phyloP scores from a whole-genome alignment of 495 filamentous ascomycete genomes.

The Astrothelium macrocarpum region DNA sequence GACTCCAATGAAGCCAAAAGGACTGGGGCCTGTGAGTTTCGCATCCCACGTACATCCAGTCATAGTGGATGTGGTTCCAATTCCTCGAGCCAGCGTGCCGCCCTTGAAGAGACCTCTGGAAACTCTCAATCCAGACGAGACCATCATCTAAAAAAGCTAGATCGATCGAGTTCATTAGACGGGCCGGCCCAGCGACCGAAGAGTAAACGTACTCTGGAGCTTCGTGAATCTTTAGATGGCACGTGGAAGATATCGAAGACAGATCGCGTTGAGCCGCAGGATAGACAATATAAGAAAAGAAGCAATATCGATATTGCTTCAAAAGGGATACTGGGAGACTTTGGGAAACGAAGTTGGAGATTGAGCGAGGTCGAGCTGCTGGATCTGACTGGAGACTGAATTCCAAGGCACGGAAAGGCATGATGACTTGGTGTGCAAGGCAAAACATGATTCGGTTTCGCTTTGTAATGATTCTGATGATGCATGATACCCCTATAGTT shows the following conservation, averaged over 20 bases:
- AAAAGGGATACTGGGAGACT: background rate
- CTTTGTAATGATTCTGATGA: background rate
- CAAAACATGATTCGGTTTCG: background rate
- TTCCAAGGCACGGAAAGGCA: background rate
- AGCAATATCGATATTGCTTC: background rate
- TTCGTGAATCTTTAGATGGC: background rate
- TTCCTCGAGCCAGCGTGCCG: background rate
- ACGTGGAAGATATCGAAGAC: conserved; percentile 3
- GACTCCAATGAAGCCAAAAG: background rate
- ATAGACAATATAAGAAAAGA: background rate
- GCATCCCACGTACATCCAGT: background rate
- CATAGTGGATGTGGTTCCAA: background rate
- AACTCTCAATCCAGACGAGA: background rate
- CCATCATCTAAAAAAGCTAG: background rate
- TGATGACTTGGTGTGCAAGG: background rate
- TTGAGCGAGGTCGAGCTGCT: background rate
- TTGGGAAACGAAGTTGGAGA: background rate
- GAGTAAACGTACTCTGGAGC: background rate
- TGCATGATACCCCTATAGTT: background rate
- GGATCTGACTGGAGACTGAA: background rate
- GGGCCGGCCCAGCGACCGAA: background rate
- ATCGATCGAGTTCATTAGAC: background rate
- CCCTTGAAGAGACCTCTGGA: background rate
- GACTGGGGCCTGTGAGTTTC: background rate
- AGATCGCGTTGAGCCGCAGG: background rate